phyloP scores from a whole-genome alignment of 495 filamentous ascomycete species.

The Emericellopsis terricola region DNA sequence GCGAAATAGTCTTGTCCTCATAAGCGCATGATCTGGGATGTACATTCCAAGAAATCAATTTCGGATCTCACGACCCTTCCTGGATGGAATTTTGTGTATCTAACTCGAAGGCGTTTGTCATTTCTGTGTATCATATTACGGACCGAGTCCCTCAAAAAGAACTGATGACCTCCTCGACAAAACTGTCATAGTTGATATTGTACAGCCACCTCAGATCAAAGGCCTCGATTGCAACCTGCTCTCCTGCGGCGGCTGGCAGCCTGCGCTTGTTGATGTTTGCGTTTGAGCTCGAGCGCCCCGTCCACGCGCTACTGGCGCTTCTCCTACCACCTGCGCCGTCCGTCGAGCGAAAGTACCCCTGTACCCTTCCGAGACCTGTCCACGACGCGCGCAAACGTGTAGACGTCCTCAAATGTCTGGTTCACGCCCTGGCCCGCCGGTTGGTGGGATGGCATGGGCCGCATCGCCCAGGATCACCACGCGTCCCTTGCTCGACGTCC shows the following conservation, averaged over 20 bases:
- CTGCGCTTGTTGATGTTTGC: constrained; percentile 8
- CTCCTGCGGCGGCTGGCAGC: constrained; percentile 5
- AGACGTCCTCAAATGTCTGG: constrained; percentile 15
- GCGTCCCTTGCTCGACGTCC: constrained; percentile 13
- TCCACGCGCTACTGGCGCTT: constrained; percentile 7
- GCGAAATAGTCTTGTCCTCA: no score
- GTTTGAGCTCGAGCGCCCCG: constrained; percentile 7
- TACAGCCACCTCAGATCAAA: constrained; percentile 9
- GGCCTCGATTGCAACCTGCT: constrained; percentile 4
- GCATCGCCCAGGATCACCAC: constrained; percentile 23
- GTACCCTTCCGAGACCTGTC: constrained; percentile 6
- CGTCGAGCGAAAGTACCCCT: constrained; percentile 2
- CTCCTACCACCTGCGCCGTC: constrained; percentile 6
- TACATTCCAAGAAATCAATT: no score
- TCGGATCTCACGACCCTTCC: no score
- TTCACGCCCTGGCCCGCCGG: constrained; percentile 15
- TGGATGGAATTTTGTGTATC: no score
- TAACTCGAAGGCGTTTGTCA: no score
- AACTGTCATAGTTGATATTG: constrained; percentile 4
- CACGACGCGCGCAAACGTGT: constrained; percentile 9
- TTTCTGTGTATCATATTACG: no score
- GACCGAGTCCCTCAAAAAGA: no score
- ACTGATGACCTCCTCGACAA: constrained; percentile 7
- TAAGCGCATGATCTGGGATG: no score
- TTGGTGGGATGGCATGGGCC: constrained; percentile 24